Conservation (phyloP, 371 early-diverging fungal species). For the Mucor mucedo region DNA sequence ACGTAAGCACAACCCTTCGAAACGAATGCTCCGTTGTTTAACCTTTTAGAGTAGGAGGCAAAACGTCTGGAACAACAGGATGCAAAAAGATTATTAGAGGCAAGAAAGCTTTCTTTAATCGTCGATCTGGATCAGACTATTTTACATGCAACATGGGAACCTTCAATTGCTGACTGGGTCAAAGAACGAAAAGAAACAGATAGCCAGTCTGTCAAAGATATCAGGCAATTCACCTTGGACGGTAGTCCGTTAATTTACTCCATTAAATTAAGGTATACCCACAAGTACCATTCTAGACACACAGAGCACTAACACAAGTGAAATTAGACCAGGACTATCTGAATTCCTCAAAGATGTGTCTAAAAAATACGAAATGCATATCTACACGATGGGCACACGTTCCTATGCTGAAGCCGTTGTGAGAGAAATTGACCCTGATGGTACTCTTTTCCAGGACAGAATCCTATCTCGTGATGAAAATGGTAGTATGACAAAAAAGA, state of each 20-base stretch:
- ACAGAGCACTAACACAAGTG: background rate
- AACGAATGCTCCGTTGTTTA: no score
- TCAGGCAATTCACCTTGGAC: slow-evolving; percentile 69
- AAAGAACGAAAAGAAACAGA: slow-evolving; percentile 70
- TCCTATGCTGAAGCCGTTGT: slow-evolving; percentile 94
- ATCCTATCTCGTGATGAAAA: slow-evolving; percentile 97
- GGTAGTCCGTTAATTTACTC: slow-evolving; percentile 76
- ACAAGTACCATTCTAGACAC: background rate
- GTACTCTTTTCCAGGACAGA: slow-evolving; percentile 83
- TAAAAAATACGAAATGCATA: slow-evolving; percentile 91
- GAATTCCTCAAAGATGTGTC: slow-evolving; percentile 78
- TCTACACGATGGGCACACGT: slow-evolving; percentile 99
- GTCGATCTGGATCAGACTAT: slow-evolving; percentile 99
- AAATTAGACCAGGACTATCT: slow-evolving; percentile 72
- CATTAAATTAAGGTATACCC: slow-evolving; percentile 74
- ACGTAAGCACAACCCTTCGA: slow-evolving; percentile 32
- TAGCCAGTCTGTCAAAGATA: slow-evolving; percentile 62
- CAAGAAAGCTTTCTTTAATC: slow-evolving; percentile 86
- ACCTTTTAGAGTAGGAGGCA: slow-evolving; percentile 67
- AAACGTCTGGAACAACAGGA: slow-evolving; percentile 74
- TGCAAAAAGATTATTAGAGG: slow-evolving; percentile 64
- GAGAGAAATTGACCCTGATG: slow-evolving; percentile 85
- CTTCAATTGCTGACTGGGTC: slow-evolving; percentile 84
- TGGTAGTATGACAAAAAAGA: slow-evolving; percentile 84
- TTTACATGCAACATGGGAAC: slow-evolving; percentile 93